phyloP scores from a whole-genome alignment of 805 yeast genomes.

The Saturnispora zaruensis region DNA sequence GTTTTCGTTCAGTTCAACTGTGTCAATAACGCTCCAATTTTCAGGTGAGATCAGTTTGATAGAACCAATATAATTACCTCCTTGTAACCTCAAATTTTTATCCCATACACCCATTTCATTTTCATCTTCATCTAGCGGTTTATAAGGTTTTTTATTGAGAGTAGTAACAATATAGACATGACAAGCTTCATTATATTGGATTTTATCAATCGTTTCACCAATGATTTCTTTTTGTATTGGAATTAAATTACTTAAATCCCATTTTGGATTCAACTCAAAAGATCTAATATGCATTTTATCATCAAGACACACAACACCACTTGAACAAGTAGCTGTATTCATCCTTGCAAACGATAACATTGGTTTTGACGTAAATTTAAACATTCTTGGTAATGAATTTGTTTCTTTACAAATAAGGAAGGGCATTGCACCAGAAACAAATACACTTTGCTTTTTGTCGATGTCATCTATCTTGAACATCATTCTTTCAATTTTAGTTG shows the following conservation, averaged over 20 bases:
- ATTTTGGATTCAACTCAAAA: slow-evolving; percentile 36
- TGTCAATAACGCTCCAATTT: slow-evolving; percentile 71
- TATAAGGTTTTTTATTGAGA: slow-evolving; percentile 47
- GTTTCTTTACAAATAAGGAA: slow-evolving; percentile 57
- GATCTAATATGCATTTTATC: slow-evolving; percentile 60
- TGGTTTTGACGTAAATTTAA: slow-evolving; percentile 56
- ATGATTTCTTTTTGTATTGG: slow-evolving; percentile 47
- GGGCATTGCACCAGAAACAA: slow-evolving; percentile 70
- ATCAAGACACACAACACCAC: slow-evolving; percentile 66
- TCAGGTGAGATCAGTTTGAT: slow-evolving; percentile 62
- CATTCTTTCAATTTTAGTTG: slow-evolving; percentile 61
- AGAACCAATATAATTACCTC: slow-evolving; percentile 49
- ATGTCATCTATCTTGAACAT: slow-evolving; percentile 50
- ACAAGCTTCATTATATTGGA: slow-evolving; percentile 62
- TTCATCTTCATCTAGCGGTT: slow-evolving; percentile 69
- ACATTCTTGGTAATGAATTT: slow-evolving; percentile 55
- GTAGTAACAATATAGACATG: slow-evolving; percentile 58
- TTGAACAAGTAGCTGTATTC: slow-evolving; percentile 24
- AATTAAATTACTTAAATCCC: slow-evolving; percentile 49
- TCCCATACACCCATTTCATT: slow-evolving; percentile 49
- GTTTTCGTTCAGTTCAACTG: slow-evolving; percentile 54
- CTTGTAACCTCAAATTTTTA: slow-evolving; percentile 38
- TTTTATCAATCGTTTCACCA: slow-evolving; percentile 54
- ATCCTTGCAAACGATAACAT: slow-evolving; percentile 59
- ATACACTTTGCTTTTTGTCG: slow-evolving; percentile 50